Evolutionary conservation across 1,284 basidiomycete species (phyloP), one percentile per base, ranked within the genome.

Genomic region (Ceratobasidium sp.): DNA sequence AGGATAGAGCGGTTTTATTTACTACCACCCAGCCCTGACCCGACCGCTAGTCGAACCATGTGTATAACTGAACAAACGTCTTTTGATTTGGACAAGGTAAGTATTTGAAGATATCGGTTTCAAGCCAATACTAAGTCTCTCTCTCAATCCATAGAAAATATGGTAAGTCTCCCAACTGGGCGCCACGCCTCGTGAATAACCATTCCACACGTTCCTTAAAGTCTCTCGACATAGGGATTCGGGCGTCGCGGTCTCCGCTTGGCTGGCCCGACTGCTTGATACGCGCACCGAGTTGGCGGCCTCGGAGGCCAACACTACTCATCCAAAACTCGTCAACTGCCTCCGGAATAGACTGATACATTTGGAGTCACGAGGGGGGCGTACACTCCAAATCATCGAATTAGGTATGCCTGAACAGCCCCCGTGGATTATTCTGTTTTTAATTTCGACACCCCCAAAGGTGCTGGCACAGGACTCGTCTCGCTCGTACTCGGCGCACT

Each of bases 61-160:
- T 33, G 83, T 42, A 87, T 97, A 49, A 87, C 86, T 10, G 95
- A 97, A 83, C 93, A 94, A 83, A 95, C 93, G 0, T 93, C 93
- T 1, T 97, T 95, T 83, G 95, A 96, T 83, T 87, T 97, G 6
- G 95, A 97, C 87, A 97, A 97, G 90, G 95, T 95, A 80, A 80
- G 87, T 81, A 15, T 53, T 46, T 63, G 23, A 26, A 33, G 12
- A 4, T 63, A n/a, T 40, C 39, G 42, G 20, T 18, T 49, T 23
- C 1, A 23, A 18, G 28, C 44, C 10, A 13, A 28, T 23, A 23
- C 44, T 49, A 44, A 68, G n/a, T 39, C 58, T 40, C 77, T 23
- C 7, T 13, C 26, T 58, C 53, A 20, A 46, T 42, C 64, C 15
- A 60, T 46, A 77, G 67, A 77, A 77, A 69, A 68, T 70, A 61